Evolutionary conservation across 192 early-diverging fungal genomes (phyloP), one percentile per base, ranked within the genome.

Genomic region (Gonapodya sp.): DNA sequence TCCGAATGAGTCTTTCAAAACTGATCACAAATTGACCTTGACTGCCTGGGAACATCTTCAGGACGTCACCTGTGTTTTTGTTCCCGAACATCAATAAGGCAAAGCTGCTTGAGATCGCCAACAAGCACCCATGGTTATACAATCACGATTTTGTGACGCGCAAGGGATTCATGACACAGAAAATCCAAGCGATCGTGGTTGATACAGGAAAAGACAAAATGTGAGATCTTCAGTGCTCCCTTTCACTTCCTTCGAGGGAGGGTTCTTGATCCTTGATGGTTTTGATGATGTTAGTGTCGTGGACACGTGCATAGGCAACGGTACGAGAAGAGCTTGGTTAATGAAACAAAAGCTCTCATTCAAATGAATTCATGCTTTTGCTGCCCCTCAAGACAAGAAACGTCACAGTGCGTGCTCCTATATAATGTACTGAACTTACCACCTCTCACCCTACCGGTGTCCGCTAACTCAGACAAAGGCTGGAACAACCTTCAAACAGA

Each of bases 231-330:
- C n/a, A n/a, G n/a, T n/a, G n/a, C n/a, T n/a, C n/a, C n/a, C n/a
- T n/a, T n/a, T n/a, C n/a, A n/a, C n/a, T n/a, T n/a, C n/a, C 8
- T 8, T 64, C 46, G 46, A 64, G 46, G 8, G 8, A 16, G 46
- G 46, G 46, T 64, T 64, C 24, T 8, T 64, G 46, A 16, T 8
- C 8, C 46, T 24, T 8, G 8, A 64, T 8, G 46, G 8, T 64
- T 8, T 16, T 64, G 46, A 64, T 64, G 46, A 24, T 8, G 46
- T 24, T 24, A 64, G 46, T 16, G 34, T 77, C 8, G 75, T 77
- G 18, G 75, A 77, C 75, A 77, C 75, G 75, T 77, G 75, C 75
- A 34, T 77, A 31, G 75, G 75, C 2, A 77, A 77, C 75, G 75
- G 34, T 77, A 77, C 18, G 75, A 16, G n/a, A n/a, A n/a, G n/a